Evolutionary conservation across 306 rosid species (phyloP), one percentile per base, ranked within the genome.

Genomic region (Styphnolobium japonicum): DNA sequence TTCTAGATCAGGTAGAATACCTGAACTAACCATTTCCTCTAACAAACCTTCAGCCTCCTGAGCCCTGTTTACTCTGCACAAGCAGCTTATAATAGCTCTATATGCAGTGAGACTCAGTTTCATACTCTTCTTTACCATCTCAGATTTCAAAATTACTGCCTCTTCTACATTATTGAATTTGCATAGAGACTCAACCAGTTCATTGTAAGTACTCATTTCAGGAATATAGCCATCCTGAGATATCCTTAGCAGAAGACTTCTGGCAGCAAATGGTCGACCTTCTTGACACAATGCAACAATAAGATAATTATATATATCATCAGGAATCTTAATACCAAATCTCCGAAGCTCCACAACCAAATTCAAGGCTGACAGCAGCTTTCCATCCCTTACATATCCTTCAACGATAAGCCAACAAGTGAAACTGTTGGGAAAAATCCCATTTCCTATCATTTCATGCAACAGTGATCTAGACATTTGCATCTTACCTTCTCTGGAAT

Each of bases 211-310:
- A 61, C 33, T 80, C 22, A 61, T 34, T 80, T 79, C 55, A 34
- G 90, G 95, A 64, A 57, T 68, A 78, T 84, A 87, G 63, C 88
- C 88, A 37, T 86, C 85, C 19, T 39, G 39, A 69, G 83, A 82
- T 72, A 87, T 75, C 81, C 97, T 91, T 39, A 68, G 82, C 64
- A 94, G 73, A 51, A 94, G 85, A 71, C 87, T 94, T 86, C 76
- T 88, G 27, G 97, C 97, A 12, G 98, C 98, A 75, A 89, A 89
- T 0, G 98, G 97, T n/a, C 89, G 85, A 83, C 81, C 80, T 76
- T 90, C 95, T 27, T 45, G 84, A 63, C 97, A 94, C 80, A 92
- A 84, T 2, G 84, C 84, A 27, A 81, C 87, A 29, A 92, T 37
- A 15, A 94, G 92, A 86, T 82, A 85, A 57, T 86, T 87, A 23